Conservation (phyloP, 2,329 filamentous ascomycete species). For the Simplicillium aogashimaense region DNA sequence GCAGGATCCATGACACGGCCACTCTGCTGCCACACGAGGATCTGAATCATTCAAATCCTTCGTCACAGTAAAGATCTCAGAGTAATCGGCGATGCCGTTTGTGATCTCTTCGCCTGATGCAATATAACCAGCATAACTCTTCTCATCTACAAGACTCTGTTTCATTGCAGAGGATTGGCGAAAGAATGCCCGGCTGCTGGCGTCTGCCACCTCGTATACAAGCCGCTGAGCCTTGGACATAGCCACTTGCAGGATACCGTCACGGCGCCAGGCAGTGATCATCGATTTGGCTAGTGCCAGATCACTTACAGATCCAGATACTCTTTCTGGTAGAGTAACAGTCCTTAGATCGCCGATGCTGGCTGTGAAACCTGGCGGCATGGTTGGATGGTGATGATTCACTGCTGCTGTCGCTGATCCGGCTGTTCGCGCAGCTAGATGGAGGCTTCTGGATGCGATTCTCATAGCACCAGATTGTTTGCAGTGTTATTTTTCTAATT, state of each 20-base stretch:
- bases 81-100: constrained; percentile 38
- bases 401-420: too few relatives aligned
- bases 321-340: constrained; percentile 26
- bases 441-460: too few relatives aligned
- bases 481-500: too few relatives aligned
- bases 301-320: constrained; percentile 23
- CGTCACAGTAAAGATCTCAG: constrained; percentile 41
- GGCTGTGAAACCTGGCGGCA: constrained; percentile 17
- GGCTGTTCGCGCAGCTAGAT: too few relatives aligned
- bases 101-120: constrained; percentile 39
- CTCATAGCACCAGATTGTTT: too few relatives aligned
- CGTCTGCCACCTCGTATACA: constrained; percentile 24
- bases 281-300: constrained; percentile 26
- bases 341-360: constrained; percentile 23
- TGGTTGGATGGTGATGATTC: constrained; percentile 2
- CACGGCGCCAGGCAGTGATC: constrained; percentile 29
- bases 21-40: constrained; percentile 25
- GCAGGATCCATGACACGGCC: constrained; percentile 39
- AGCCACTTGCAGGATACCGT: constrained; percentile 36
- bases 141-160: constrained; percentile 29
- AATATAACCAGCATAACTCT: constrained; percentile 37
- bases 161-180: constrained; percentile 24
- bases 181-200: constrained; percentile 29
- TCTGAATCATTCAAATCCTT: constrained; percentile 32
- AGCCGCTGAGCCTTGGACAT: constrained; percentile 23